Conservation (phyloP, 257 asterid genomes). For the Knoxia roxburghii region DNA sequence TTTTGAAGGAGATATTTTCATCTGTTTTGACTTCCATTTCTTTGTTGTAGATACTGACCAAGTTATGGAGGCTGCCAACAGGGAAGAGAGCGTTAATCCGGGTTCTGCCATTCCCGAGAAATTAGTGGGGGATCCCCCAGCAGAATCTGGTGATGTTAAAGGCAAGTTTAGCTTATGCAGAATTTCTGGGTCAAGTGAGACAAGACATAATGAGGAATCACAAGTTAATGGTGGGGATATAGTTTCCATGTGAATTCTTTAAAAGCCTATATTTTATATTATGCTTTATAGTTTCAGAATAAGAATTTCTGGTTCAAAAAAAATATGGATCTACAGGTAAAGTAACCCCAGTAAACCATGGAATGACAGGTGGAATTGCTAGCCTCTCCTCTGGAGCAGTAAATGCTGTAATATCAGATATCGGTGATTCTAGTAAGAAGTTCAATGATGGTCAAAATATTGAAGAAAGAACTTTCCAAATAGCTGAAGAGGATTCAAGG, state of each 20-base stretch:
- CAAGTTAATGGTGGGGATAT: conserved; percentile 40
- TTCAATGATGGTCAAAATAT: conserved; percentile 20
- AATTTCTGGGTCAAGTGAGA: conserved; percentile 24
- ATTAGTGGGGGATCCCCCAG: conserved; percentile 25
- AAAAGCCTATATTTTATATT: conserved; percentile 9
- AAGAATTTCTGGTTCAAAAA: conserved; percentile 13
- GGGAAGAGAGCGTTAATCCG: conserved; percentile 27
- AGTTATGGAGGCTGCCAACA: conserved; percentile 41
- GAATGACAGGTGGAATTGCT: conserved; percentile 25
- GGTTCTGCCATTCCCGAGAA: conserved; percentile 29
- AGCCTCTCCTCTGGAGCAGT: conserved; percentile 30
- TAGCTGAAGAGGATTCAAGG: conserved; percentile 44
- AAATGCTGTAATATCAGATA: conserved; percentile 21
- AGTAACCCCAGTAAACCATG: conserved; percentile 24
- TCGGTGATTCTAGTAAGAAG: conserved; percentile 31
- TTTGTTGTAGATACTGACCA: conserved; percentile 41
- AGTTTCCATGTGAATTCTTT: conserved; percentile 17
- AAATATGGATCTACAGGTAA: conserved; percentile 57
- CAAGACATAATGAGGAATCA: conserved; percentile 28
- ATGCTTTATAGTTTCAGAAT: conserved; percentile 12
- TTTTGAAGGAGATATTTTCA: conserved; percentile 20
- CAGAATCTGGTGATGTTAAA: conserved; percentile 8
- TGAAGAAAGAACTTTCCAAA: conserved; percentile 28
- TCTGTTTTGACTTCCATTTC: conserved; percentile 15
- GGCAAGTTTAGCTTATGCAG: conserved; percentile 26